Evolutionary conservation across 169 alveolate genomes (phyloP).

Genomic region (Haemoproteus tartakovskyi): DNA sequence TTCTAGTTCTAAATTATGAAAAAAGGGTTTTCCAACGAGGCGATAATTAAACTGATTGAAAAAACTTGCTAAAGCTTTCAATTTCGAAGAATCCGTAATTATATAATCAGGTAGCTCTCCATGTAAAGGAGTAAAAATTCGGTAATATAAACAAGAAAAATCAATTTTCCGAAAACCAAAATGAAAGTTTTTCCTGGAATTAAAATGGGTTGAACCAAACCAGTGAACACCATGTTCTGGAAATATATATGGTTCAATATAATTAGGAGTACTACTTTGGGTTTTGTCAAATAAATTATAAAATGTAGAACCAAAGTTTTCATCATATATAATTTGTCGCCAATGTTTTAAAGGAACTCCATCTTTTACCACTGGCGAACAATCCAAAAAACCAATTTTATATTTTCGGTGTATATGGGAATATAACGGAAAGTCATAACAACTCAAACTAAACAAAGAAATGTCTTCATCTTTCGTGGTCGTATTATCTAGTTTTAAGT

Average conservation of each 20-base stretch:
- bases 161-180: conserved; percentile 12
- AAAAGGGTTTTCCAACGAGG: conserved; percentile 16
- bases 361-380: conserved; percentile 59
- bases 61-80: neutral
- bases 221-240: conserved; percentile 31
- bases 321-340: conserved; percentile 31
- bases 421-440: conserved; percentile 67
- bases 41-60: conserved; percentile 20
- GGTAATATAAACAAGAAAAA: conserved; percentile 38
- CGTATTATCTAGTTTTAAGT: conserved; percentile 1
- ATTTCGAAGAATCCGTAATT: conserved; percentile 5
- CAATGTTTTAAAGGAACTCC: conserved; percentile 4
- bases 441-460: conserved; percentile 56
- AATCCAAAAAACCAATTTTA: conserved; percentile 65
- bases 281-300: conserved; percentile 13
- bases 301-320: conserved; percentile 16
- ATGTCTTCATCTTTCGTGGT: conserved; percentile 50
- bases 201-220: conserved; percentile 33
- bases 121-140: conserved; percentile 9
- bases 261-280: neutral
- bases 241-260: conserved; percentile 31
- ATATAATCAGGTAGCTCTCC: conserved; percentile 40
- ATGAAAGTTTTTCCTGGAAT: conserved; percentile 2
- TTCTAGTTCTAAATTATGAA: conserved; percentile 5
- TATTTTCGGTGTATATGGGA: conserved; percentile 63